phyloP scores from a whole-genome alignment of 306 rosid genomes.

The Astragalus membranaceus region DNA sequence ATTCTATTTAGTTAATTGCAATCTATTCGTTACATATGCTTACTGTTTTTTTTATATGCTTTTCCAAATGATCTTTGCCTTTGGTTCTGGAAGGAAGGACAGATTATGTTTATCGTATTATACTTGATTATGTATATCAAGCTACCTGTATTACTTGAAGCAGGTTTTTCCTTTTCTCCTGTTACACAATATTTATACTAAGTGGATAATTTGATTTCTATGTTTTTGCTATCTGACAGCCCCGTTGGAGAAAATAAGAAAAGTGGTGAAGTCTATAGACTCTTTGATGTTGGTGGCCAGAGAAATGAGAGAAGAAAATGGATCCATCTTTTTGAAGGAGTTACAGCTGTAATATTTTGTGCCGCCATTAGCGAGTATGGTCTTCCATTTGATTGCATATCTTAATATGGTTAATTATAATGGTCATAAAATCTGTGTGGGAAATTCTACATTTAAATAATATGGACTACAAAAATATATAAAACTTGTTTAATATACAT shows the following conservation, averaged over 20 bases:
- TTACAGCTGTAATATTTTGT: conserved; percentile 95
- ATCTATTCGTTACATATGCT: background rate
- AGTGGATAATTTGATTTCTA: background rate
- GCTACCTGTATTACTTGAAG: background rate
- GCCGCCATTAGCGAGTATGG: conserved; percentile 97
- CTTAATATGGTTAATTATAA: conserved; percentile 1
- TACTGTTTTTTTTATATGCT: too few species aligned
- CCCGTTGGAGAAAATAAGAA: conserved; percentile 97
- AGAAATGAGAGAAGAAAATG: conserved; percentile 98
- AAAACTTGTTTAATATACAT: background rate
- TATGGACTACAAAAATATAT: background rate
- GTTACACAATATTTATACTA: background rate
- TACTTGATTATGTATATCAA: background rate
- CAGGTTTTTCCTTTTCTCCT: background rate
- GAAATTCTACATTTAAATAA: background rate
- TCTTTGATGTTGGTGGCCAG: conserved; percentile 97
- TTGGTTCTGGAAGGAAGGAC: background rate
- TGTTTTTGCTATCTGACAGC: conserved; percentile 45
- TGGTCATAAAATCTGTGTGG: background rate
- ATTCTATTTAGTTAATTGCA: background rate
- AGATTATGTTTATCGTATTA: background rate
- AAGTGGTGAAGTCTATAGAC: conserved; percentile 96
- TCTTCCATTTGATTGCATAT: background rate
- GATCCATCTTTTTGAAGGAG: conserved; percentile 99
- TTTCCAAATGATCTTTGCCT: background rate